These are phyloP conservation scores for Flueggea neowawraea DNA, from an alignment of 441 rosid species.

Conservation along the genomic window DNA sequence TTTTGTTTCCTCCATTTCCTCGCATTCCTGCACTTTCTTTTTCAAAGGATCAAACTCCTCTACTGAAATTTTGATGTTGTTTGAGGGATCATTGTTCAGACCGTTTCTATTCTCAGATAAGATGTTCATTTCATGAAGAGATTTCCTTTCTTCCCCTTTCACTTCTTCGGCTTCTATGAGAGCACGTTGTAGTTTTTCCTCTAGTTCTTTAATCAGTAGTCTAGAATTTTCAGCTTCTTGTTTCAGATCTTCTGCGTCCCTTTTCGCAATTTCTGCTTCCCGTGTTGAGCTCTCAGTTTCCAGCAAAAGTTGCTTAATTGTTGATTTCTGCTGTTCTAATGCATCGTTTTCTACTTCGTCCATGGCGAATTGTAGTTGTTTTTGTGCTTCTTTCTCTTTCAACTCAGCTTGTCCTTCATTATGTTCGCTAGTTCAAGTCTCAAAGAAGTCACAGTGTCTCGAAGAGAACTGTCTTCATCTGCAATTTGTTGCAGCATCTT, in stretches of 20 bases:
- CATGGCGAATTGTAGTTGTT: conserved; percentile 8
- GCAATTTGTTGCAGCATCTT: conserved; percentile 53
- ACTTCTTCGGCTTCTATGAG: conserved; percentile 50
- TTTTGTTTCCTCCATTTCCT: conserved; percentile 31
- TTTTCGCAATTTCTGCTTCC: conserved; percentile 53
- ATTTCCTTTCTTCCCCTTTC: conserved; percentile 44
- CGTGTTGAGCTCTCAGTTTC: conserved; percentile 44
- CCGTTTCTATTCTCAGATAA: conserved; percentile 30
- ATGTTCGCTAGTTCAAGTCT: conserved; percentile 52
- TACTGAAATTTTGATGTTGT: conserved; percentile 44
- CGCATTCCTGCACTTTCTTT: conserved; percentile 48
- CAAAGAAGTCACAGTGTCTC: conserved; percentile 37
- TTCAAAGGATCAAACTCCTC: conserved; percentile 53
- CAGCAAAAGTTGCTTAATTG: conserved; percentile 26
- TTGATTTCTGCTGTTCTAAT: conserved; percentile 15
- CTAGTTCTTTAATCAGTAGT: conserved; percentile 32
- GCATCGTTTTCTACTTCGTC: conserved; percentile 15
- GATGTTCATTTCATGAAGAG: conserved; percentile 43
- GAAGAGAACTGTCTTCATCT: conserved; percentile 55
- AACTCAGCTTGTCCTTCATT: conserved; percentile 37
- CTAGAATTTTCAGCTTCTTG: conserved; percentile 41
- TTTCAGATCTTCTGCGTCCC: conserved; percentile 28
- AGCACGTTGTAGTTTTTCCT: conserved; percentile 38
- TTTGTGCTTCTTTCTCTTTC: not conserved
- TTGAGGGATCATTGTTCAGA: conserved; percentile 17